These are phyloP conservation scores for Jatropha curcas DNA, from an alignment of 345 rosid species.

Conservation along the genomic window DNA sequence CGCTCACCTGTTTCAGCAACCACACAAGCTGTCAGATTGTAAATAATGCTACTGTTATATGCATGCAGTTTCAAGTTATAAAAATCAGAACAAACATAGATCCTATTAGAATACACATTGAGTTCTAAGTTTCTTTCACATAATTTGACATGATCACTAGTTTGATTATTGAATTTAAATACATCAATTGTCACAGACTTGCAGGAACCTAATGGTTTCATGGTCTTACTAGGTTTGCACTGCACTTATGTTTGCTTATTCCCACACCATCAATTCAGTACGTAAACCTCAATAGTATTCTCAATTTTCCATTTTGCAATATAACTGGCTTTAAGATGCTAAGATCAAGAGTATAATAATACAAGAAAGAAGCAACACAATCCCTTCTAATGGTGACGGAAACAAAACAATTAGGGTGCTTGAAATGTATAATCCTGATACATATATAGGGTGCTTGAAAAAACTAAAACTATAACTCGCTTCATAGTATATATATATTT, in stretches of 20 bases:
- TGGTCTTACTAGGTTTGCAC: background rate
- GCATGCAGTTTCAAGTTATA: slow-evolving; percentile 3
- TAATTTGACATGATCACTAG: background rate
- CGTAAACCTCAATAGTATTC: background rate
- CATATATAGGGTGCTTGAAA: no score
- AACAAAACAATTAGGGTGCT: background rate
- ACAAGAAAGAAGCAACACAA: background rate
- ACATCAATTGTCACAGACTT: background rate
- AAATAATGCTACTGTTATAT: slow-evolving; percentile 16
- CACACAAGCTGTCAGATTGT: slow-evolving; percentile 6
- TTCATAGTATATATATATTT: no score
- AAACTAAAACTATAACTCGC: background rate
- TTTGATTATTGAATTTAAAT: background rate
- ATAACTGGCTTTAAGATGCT: background rate
- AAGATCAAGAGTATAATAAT: background rate
- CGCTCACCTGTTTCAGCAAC: slow-evolving; percentile 72
- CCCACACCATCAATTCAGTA: background rate
- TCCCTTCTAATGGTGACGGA: background rate
- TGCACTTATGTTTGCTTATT: background rate
- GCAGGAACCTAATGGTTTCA: background rate
- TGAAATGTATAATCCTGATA: background rate
- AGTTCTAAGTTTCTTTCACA: slow-evolving; percentile 4
- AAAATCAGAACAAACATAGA: background rate
- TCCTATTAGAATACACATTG: background rate
- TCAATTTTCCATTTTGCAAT: no score